phyloP scores from a whole-genome alignment of 169 alveolate species.

The Eimeria mitis region DNA sequence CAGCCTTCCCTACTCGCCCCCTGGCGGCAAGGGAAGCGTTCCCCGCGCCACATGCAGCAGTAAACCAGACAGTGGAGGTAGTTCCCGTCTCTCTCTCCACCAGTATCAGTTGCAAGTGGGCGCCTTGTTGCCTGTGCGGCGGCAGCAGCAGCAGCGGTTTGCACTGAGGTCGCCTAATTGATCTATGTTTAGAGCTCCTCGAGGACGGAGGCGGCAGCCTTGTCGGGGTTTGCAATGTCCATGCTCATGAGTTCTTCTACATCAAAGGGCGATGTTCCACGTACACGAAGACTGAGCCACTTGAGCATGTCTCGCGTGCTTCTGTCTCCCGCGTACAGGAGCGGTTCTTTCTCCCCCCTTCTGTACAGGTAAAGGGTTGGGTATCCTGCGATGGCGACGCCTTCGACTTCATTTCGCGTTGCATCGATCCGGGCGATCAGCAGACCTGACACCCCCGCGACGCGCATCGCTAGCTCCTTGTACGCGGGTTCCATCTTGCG shows the following conservation, averaged over 20 bases:
- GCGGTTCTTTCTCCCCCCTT: slow-evolving; percentile 43
- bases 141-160: not conserved
- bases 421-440: slow-evolving; percentile 76
- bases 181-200: slow-evolving; percentile 18
- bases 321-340: slow-evolving; percentile 57
- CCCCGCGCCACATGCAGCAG: slow-evolving; percentile 16
- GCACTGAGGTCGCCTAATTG: not conserved
- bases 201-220: slow-evolving; percentile 8
- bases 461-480: slow-evolving; percentile 78
- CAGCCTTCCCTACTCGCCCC: slow-evolving; percentile 10
- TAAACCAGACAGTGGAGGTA: not conserved
- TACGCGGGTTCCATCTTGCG: slow-evolving; percentile 81
- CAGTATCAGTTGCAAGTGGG: not conserved
- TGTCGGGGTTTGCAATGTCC: not conserved
- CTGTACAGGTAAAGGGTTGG: slow-evolving; percentile 76
- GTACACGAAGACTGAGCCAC: slow-evolving; percentile 61
- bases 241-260: slow-evolving; percentile 19
- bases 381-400: slow-evolving; percentile 57
- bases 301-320: slow-evolving; percentile 74
- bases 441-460: slow-evolving; percentile 64
- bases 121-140: not conserved
- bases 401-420: slow-evolving; percentile 73
- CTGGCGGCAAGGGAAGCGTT: not conserved
- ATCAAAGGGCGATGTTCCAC: slow-evolving; percentile 26
- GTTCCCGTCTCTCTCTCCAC: not conserved